Evolutionary conservation across 345 rosid species (phyloP).

Genomic region (Cardamine chenopodiifolia): DNA sequence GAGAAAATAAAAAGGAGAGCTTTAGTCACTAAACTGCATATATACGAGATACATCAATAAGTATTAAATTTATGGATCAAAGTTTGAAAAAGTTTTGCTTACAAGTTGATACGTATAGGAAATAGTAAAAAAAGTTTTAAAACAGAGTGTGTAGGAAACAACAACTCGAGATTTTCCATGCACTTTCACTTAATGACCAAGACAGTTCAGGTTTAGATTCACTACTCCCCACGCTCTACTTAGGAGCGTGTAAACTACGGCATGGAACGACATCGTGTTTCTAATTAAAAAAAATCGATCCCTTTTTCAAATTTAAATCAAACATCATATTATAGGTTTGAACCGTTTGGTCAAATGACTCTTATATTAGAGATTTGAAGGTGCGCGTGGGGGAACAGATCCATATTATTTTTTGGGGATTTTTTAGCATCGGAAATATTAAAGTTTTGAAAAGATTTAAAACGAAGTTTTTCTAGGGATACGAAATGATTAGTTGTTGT

Average conservation of each 20-base stretch:
- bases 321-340: no score
- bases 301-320: neutral
- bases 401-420: neutral
- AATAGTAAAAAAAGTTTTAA: slow-evolving; percentile 22
- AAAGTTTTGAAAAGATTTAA: slow-evolving; percentile 3
- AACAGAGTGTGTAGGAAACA: slow-evolving; percentile 43
- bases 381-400: slow-evolving; percentile 22
- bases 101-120: slow-evolving; percentile 47
- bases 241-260: neutral
- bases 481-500: slow-evolving; percentile 13
- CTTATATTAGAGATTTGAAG: no score
- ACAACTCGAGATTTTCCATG: slow-evolving; percentile 48
- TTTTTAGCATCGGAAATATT: neutral
- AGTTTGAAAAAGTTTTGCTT: slow-evolving; percentile 27
- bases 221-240: slow-evolving; percentile 24
- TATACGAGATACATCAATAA: neutral
- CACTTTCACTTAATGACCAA: slow-evolving; percentile 45
- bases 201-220: slow-evolving; percentile 36
- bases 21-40: slow-evolving; percentile 10
- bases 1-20: neutral
- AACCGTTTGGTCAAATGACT: no score
- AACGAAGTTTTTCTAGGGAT: slow-evolving; percentile 25
- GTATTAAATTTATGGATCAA: slow-evolving; percentile 26
- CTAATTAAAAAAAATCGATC: neutral
- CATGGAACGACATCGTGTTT: neutral